Base-by-base conservation (phyloP, 2,329 filamentous ascomycete genomes). In the Colletotrichum chlorophyti region DNA sequence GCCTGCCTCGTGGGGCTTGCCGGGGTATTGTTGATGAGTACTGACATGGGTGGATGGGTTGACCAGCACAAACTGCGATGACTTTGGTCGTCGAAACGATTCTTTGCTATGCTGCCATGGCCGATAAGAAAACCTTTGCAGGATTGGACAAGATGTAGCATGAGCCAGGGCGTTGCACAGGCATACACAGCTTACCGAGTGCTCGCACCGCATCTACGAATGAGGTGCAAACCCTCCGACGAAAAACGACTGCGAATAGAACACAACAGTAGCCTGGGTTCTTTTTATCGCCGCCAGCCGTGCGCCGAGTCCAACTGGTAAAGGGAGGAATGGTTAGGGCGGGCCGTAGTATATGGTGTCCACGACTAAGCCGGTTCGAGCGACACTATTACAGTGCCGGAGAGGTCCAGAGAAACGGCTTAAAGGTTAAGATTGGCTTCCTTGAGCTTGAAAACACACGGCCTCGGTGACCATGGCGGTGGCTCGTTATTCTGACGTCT, bases 381-480 rank as follows among this genome's bases (percentile, higher is more conserved):
- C 57, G 57, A 51, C 52, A 34, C 15, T 10, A 35, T 21, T 21
- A 31, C 43, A 59, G 38, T 55, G 50, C 57, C 51, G 38, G 32
- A 26, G 32, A 43, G 21, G 51, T 55, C 51, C 34, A 40, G 27
- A 15, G 21, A 35, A 31, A 49, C 27, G 43, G 32, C 23, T 45
- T 55, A 37, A 45, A 55, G 57, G 49, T 46, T 59, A 32, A 59
- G 57, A 59, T 55, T 59, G 43, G 38, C 43, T 59, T 49, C n/a
- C n/a, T 34, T 59, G 51, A 59, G 55, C 55, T 59, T 55, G 51
- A 50, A 45, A 43, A 40, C 26, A 43, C 38, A 55, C 57, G 51
- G n/a, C n/a, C n/a, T n/a, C n/a, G n/a, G n/a, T n/a, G n/a, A n/a
- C n/a, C n/a, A n/a, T n/a, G 51, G 21, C 43, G 23, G 27, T 59